phyloP scores from a whole-genome alignment of 2,329 filamentous ascomycete species.

The Cyphellophora attinorum region DNA sequence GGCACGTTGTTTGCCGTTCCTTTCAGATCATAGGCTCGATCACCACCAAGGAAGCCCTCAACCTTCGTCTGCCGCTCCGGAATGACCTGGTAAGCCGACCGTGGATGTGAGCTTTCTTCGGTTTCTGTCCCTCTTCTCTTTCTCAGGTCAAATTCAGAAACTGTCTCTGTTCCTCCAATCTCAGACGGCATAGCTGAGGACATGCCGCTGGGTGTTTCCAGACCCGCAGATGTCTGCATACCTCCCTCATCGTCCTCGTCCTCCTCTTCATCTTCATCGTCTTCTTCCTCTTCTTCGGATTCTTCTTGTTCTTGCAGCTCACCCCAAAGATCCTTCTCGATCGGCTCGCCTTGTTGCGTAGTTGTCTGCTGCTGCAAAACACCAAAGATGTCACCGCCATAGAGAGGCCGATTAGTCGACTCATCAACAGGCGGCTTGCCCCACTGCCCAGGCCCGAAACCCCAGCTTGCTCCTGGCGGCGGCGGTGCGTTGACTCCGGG shows the following conservation, averaged over 20 bases:
- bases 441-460: slow-evolving; percentile 89
- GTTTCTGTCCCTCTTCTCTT: slow-evolving; percentile 84
- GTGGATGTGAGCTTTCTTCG: slow-evolving; percentile 64
- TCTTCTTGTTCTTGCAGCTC: slow-evolving; percentile 68
- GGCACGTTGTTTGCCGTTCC: slow-evolving; percentile 48
- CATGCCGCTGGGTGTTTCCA: slow-evolving; percentile 74
- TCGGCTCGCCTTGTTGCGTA: slow-evolving; percentile 60
- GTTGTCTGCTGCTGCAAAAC: slow-evolving; percentile 55
- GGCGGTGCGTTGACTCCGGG: slow-evolving; percentile 89
- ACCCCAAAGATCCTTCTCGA: slow-evolving; percentile 86
- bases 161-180: slow-evolving; percentile 62
- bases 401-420: slow-evolving; percentile 71
- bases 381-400: slow-evolving; percentile 91
- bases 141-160: slow-evolving; percentile 80
- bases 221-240: slow-evolving; percentile 62
- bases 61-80: slow-evolving; percentile 78
- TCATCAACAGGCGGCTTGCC: slow-evolving; percentile 94
- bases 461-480: slow-evolving; percentile 82
- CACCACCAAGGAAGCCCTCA: slow-evolving; percentile 92
- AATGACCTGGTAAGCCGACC: slow-evolving; percentile 79
- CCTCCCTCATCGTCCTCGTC: slow-evolving; percentile 55
- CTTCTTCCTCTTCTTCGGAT: slow-evolving; percentile 62
- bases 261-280: slow-evolving; percentile 56
- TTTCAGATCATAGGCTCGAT: slow-evolving; percentile 82
- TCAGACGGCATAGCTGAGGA: slow-evolving; percentile 74